phyloP scores from a whole-genome alignment of 2,329 filamentous ascomycete genomes.

The Trichoderma gracile region DNA sequence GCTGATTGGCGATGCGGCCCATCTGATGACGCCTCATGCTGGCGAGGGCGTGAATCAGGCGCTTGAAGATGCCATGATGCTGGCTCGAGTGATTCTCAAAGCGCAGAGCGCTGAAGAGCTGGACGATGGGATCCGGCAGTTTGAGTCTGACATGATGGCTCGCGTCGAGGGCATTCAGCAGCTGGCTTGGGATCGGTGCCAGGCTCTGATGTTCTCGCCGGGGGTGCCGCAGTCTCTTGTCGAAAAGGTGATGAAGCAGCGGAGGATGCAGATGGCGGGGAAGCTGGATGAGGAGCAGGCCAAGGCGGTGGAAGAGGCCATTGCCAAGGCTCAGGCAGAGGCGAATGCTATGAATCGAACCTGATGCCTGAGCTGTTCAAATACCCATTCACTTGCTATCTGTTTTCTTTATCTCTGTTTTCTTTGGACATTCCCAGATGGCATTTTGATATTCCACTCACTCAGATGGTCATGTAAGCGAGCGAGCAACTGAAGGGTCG shows the following conservation, averaged over 20 bases:
- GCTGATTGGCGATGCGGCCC: slow-evolving; percentile 23
- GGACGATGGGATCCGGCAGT: slow-evolving; percentile 39
- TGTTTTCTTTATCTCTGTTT: no score
- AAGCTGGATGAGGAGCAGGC: not conserved
- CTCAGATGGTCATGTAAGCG: not conserved
- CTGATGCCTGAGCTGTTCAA: not conserved
- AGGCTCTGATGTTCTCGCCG: slow-evolving; percentile 50
- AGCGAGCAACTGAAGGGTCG: not conserved
- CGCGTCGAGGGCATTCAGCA: slow-evolving; percentile 42
- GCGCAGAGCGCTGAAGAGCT: slow-evolving; percentile 34
- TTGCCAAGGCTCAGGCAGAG: slow-evolving; percentile 14
- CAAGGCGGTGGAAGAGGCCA: slow-evolving; percentile 7
- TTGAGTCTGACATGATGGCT: slow-evolving; percentile 44
- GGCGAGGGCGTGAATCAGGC: slow-evolving; percentile 25
- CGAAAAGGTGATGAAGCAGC: slow-evolving; percentile 37
- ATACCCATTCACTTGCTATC: no score
- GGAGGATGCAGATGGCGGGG: not conserved
- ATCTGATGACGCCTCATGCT: slow-evolving; percentile 34
- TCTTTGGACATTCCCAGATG: not conserved
- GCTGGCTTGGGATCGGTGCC: slow-evolving; percentile 49
- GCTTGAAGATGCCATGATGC: slow-evolving; percentile 54
- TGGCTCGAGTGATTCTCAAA: slow-evolving; percentile 47
- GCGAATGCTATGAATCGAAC: slow-evolving; percentile 9
- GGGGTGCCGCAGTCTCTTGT: slow-evolving; percentile 48
- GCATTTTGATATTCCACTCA: not conserved